Percentiles rank a stretch among this genome's conserved stretches.
Evolutionary conservation across 2,329 filamentous ascomycete genomes (phyloP).

Genomic region (Calycina herbarum): DNA sequence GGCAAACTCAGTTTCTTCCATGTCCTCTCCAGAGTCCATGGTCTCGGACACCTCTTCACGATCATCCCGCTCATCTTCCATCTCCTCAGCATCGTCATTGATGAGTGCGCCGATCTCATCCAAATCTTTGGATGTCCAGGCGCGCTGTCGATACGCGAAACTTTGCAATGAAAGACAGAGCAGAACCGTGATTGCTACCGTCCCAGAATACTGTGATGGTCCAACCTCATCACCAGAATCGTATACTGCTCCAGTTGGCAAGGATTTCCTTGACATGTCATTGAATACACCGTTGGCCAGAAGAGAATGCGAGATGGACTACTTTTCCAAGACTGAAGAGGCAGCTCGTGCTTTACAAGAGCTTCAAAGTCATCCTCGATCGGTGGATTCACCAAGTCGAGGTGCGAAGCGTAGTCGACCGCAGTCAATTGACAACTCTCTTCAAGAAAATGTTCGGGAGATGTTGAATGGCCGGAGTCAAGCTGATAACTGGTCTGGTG

Average conservation of each 20-base stretch:
- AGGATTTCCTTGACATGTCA: constrained; percentile 51
- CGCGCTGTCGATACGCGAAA: constrained; percentile 64
- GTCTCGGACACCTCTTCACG: constrained; percentile 58
- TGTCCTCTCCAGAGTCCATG: constrained; percentile 68
- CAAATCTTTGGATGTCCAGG: constrained; percentile 57
- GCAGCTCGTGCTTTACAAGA: constrained; percentile 61
- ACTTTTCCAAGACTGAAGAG: constrained; percentile 44
- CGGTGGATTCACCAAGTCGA: constrained; percentile 40
- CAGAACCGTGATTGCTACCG: constrained; percentile 55
- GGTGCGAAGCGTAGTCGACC: constrained; percentile 62
- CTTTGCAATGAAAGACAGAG: constrained; percentile 56
- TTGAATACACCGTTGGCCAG: constrained; percentile 49
- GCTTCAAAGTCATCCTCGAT: constrained; percentile 55
- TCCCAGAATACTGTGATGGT: constrained; percentile 56
- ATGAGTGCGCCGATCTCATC: constrained; percentile 56
- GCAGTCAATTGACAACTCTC: constrained; percentile 55
- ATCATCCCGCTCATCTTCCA: constrained; percentile 61
- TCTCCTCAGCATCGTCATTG: constrained; percentile 62
- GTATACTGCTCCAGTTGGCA: constrained; percentile 54
- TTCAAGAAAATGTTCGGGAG: constrained; percentile 68
- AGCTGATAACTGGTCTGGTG: constrained; percentile 31
- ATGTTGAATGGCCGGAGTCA: constrained; percentile 48
- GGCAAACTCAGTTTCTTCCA: constrained; percentile 61
- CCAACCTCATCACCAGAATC: constrained; percentile 58
- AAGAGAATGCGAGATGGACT: constrained; percentile 49